Evolutionary conservation across 257 asterid genomes (phyloP), one percentile per base, ranked within the genome.

Genomic region (Gentiana straminea): DNA sequence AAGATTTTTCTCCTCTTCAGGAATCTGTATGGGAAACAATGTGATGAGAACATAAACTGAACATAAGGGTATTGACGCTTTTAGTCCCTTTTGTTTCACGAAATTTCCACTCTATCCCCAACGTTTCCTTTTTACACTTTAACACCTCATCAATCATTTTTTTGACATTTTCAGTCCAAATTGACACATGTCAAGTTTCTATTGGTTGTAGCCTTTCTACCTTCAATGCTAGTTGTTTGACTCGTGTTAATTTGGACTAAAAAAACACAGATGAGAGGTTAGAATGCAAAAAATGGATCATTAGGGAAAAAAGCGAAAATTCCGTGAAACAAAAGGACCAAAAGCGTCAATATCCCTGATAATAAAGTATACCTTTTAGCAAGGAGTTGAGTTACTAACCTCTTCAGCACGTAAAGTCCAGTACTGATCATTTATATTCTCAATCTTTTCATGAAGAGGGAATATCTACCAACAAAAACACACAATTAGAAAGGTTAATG

Each of bases 341-440:
- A 41, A 41, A 1, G 7, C 46, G 0, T 41, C 7, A 4, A 41
- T 5, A 41, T 4, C 2, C 8, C 46, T 10, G 9, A 41, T 41
- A 41, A 41, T 41, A 10, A 41, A 41, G 7, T 41, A 5, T 41
- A 7, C 46, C 9, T 41, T 39, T 7, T 5, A 41, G 46, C 46
- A 41, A 5, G 46, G 36, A 52, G 15, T 52, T 52, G 57, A 11
- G 33, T 24, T 52, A 48, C 60, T 51, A 66, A 86, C 95, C 95
- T 86, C 92, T 72, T 86, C 95, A 7, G 89, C 95, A 57, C 93
- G 89, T 61, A 86, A 63, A 35, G 84, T 82, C 92, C 92, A 86
- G 66, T 80, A 86, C 62, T 82, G 92, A 65, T 86, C 95, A 66
- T 86, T 82, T 68, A 86, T 82, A 68, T 80, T 86, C 77, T 86